Evolutionary conservation across 139 green algal species (phyloP).

Genomic region (Volvox reticuliferus): DNA sequence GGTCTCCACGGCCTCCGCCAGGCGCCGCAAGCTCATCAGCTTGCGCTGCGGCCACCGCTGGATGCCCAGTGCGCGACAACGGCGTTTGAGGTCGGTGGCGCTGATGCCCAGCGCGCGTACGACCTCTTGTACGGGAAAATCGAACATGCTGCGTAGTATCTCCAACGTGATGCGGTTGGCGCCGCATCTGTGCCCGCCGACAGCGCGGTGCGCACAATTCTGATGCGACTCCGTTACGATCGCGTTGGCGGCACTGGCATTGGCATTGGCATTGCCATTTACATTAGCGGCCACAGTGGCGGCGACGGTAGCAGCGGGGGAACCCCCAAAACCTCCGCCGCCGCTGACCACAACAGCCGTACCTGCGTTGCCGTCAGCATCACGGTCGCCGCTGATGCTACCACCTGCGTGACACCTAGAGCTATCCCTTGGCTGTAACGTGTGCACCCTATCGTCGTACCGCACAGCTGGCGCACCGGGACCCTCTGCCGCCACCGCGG

Average conservation of each 20-base stretch:
- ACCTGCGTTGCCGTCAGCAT: no score
- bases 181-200: no score
- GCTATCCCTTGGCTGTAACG: not conserved
- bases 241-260: not conserved
- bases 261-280: not conserved
- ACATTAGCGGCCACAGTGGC: not conserved
- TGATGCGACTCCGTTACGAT: no score
- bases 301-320: no score
- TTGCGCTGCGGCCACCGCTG: conserved; percentile 69
- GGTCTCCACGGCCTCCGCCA: not conserved
- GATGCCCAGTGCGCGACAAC: conserved; percentile 65
- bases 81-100: conserved; percentile 66
- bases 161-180: not conserved
- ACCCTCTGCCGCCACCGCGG: no score
- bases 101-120: conserved; percentile 60
- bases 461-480: not conserved
- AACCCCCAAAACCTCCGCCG: no score
- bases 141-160: conserved; percentile 43
- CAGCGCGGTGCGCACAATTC: no score
- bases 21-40: conserved; percentile 16
- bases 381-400: no score
- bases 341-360: not conserved
- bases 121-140: conserved; percentile 61
- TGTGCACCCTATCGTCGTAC: not conserved
- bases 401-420: no score